Conservation (phyloP, 2,329 filamentous ascomycete species). For the Penicillium psychrosexuale region DNA sequence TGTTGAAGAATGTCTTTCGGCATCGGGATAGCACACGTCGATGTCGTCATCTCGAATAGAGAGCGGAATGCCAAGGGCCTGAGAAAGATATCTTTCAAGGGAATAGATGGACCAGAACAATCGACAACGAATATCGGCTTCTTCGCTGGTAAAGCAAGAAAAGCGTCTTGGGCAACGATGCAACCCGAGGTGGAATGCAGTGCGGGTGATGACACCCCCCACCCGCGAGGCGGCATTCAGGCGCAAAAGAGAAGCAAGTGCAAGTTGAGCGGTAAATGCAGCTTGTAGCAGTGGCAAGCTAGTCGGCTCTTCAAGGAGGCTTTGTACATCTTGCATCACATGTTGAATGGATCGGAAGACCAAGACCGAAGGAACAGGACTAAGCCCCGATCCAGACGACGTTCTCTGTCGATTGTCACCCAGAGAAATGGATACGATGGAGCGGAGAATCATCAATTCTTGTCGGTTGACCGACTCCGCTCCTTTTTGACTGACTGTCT, state of each 20-base stretch:
- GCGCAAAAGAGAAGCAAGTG: conserved; percentile 55
- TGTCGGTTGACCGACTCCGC: conserved; percentile 30
- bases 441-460: conserved; percentile 47
- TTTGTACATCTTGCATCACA: conserved; percentile 50
- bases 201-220: conserved; percentile 54
- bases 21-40: conserved; percentile 55
- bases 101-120: conserved; percentile 59
- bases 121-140: conserved; percentile 50
- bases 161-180: conserved; percentile 57
- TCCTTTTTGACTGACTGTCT: conserved; percentile 40
- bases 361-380: conserved; percentile 42
- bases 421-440: conserved; percentile 54
- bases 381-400: conserved; percentile 1
- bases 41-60: conserved; percentile 57
- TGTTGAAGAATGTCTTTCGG: conserved; percentile 43
- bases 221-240: conserved; percentile 57
- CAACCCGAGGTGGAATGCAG: conserved; percentile 57
- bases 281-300: conserved; percentile 51
- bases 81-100: conserved; percentile 55
- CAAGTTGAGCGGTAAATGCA: conserved; percentile 53
- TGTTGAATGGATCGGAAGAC: conserved; percentile 52
- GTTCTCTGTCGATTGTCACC: conserved; percentile 51
- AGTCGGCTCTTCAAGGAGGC: conserved; percentile 48
- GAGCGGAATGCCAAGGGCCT: conserved; percentile 55
- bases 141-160: conserved; percentile 48